Percentiles rank a stretch among this genome's conserved stretches.
Evolutionary conservation across 306 rosid species (phyloP).

Genomic region (Neltuma alba): DNA sequence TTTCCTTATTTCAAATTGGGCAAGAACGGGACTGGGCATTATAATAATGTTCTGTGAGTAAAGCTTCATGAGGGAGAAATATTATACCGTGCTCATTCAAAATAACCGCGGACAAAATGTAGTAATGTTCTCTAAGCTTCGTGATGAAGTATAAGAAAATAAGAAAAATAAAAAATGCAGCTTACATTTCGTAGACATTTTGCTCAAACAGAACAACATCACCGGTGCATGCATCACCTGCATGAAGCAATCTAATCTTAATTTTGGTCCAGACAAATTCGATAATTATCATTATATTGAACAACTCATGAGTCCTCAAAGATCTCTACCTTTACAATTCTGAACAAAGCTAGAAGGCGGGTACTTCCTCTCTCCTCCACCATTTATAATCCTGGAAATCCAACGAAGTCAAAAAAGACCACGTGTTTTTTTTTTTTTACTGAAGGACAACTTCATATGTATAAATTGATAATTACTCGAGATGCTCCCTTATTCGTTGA

Average conservation of each 20-base stretch:
- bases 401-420: slow-evolving; percentile 31
- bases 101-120: neutral
- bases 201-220: slow-evolving; percentile 94
- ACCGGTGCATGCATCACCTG: slow-evolving; percentile 95
- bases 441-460: neutral
- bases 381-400: slow-evolving; percentile 68
- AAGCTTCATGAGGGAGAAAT: slow-evolving; percentile 16
- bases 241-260: slow-evolving; percentile 29
- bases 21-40: neutral
- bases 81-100: neutral
- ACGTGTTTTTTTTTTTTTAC: neutral
- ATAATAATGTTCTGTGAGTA: neutral
- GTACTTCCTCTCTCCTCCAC: slow-evolving; percentile 78
- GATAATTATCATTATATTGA: neutral
- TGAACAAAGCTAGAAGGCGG: slow-evolving; percentile 67
- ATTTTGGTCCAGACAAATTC: neutral
- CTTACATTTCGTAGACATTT: slow-evolving; percentile 88
- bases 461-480: slow-evolving; percentile 55
- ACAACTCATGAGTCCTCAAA: slow-evolving; percentile 19
- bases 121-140: slow-evolving; percentile 6
- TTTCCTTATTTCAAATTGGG: neutral
- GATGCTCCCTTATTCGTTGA: slow-evolving; percentile 74
- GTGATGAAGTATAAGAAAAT: slow-evolving; percentile 6
- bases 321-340: slow-evolving; percentile 69
- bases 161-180: neutral